These are phyloP conservation scores for Helicocarpus griseus DNA, from an alignment of 2,329 filamentous ascomycete genomes.

Conservation along the genomic window DNA sequence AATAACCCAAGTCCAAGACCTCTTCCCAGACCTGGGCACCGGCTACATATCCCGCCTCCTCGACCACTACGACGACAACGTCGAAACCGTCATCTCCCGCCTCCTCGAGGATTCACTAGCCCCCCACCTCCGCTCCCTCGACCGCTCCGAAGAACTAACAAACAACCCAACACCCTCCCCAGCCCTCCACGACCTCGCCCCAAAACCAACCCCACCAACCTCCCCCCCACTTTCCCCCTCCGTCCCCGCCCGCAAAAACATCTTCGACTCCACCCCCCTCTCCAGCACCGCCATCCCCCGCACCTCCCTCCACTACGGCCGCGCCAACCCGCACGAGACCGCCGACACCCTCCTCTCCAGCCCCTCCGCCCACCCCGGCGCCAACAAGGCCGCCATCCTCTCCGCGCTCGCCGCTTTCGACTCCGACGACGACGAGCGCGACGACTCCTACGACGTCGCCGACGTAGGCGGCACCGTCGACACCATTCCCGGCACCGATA, in stretches of 20 bases:
- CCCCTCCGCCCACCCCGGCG: constrained; percentile 44
- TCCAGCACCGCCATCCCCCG: constrained; percentile 59
- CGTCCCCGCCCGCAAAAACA: constrained; percentile 50
- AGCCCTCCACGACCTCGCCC: constrained; percentile 36
- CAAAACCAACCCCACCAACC: constrained; percentile 44
- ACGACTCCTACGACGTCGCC: constrained; percentile 89
- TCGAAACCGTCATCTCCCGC: constrained; percentile 71
- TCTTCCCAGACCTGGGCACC: constrained; percentile 80
- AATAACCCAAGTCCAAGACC: constrained; percentile 81
- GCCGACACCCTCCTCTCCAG: constrained; percentile 65
- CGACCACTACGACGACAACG: constrained; percentile 66
- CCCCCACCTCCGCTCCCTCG: constrained; percentile 49
- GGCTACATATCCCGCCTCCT: constrained; percentile 71
- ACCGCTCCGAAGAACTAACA: constrained; percentile 40
- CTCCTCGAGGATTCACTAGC: constrained; percentile 71
- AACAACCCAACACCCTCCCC: constrained; percentile 14
- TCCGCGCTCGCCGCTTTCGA: constrained; percentile 84
- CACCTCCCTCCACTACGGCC: constrained; percentile 68
- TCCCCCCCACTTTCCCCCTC: constrained; percentile 27
- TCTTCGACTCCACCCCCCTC: constrained; percentile 73
- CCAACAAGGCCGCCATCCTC: constrained; percentile 76
- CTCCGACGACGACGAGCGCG: constrained; percentile 87
- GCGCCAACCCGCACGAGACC: constrained; percentile 49
- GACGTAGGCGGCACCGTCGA: constrained; percentile 89
- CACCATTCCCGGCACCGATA: constrained; percentile 36